phyloP scores from a whole-genome alignment of 257 asterid species.

The Dorcoceras hygrometricum region DNA sequence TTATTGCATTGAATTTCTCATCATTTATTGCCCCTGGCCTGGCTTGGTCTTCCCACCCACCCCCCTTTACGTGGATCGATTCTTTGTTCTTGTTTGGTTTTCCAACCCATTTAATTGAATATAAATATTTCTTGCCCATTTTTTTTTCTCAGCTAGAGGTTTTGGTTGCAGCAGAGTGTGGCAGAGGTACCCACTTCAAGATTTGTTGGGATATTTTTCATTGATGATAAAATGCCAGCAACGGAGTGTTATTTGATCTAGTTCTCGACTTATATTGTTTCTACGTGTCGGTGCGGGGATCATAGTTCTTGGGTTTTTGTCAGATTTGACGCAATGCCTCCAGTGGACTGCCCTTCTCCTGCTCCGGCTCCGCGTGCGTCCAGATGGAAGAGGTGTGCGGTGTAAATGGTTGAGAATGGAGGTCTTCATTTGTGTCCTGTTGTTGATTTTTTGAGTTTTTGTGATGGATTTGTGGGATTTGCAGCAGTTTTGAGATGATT shows the following conservation, averaged over 20 bases:
- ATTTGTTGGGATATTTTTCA: background rate
- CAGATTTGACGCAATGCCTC: conserved; percentile 8
- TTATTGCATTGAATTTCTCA: background rate
- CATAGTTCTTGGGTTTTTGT: conserved; percentile 2
- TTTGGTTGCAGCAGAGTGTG: background rate
- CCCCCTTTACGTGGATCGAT: background rate
- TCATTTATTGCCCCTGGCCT: background rate
- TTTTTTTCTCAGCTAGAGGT: background rate
- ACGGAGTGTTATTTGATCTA: background rate
- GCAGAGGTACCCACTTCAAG: background rate
- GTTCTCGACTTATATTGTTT: background rate
- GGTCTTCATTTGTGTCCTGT: background rate
- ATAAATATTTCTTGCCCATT: background rate
- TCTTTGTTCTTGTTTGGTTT: background rate
- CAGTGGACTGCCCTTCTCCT: conserved; percentile 30
- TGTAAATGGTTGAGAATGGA: background rate
- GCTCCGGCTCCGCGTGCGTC: conserved; percentile 22
- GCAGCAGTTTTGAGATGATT: conserved; percentile 23
- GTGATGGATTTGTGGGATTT: conserved; percentile 11
- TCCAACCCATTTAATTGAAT: background rate
- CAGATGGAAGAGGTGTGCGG: conserved; percentile 17
- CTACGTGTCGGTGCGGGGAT: conserved; percentile 35
- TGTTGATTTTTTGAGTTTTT: background rate
- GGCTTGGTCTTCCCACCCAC: background rate
- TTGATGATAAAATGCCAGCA: background rate